Percentiles rank a stretch among this genome's conserved stretches.
phyloP scores from a whole-genome alignment of 208 protist genomes.

The Trypanosoma boissoni region DNA sequence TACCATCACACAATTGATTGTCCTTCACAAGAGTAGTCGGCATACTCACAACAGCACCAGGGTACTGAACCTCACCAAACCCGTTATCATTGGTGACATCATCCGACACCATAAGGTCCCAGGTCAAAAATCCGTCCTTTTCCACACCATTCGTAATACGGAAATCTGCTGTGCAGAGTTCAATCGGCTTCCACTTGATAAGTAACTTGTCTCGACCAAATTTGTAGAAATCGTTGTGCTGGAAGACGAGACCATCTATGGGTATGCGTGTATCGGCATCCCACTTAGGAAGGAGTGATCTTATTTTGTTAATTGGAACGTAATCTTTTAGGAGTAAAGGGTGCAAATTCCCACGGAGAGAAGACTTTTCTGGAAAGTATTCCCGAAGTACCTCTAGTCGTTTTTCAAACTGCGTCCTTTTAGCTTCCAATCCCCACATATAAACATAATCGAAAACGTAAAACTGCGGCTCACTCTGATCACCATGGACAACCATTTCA shows the following conservation, averaged over 20 bases:
- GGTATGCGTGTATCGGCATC: slow-evolving; percentile 40
- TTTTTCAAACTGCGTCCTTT: slow-evolving; percentile 39
- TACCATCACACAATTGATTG: slow-evolving; percentile 50
- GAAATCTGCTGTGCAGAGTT: slow-evolving; percentile 84
- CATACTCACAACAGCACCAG: slow-evolving; percentile 44
- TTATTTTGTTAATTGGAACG: slow-evolving; percentile 63
- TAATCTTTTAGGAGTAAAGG: slow-evolving; percentile 70
- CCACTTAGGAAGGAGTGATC: slow-evolving; percentile 45
- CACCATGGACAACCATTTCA: slow-evolving; percentile 43
- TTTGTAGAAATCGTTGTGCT: slow-evolving; percentile 67
- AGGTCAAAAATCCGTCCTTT: slow-evolving; percentile 34
- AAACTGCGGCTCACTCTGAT: slow-evolving; percentile 26
- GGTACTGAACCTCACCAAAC: slow-evolving; percentile 43
- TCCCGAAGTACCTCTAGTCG: slow-evolving; percentile 54
- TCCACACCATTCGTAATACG: slow-evolving; percentile 49
- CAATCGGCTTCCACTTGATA: slow-evolving; percentile 87
- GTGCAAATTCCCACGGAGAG: slow-evolving; percentile 1
- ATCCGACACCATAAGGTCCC: slow-evolving; percentile 60
- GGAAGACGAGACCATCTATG: slow-evolving; percentile 84
- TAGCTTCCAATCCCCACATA: slow-evolving; percentile 64
- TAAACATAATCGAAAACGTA: slow-evolving; percentile 84
- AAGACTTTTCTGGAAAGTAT: slow-evolving; percentile 37
- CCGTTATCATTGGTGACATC: slow-evolving; percentile 18
- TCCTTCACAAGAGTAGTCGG: slow-evolving; percentile 39
- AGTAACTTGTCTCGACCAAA: slow-evolving; percentile 67